phyloP scores from a whole-genome alignment of 768 basidiomycete species.

The Suillus decipiens region DNA sequence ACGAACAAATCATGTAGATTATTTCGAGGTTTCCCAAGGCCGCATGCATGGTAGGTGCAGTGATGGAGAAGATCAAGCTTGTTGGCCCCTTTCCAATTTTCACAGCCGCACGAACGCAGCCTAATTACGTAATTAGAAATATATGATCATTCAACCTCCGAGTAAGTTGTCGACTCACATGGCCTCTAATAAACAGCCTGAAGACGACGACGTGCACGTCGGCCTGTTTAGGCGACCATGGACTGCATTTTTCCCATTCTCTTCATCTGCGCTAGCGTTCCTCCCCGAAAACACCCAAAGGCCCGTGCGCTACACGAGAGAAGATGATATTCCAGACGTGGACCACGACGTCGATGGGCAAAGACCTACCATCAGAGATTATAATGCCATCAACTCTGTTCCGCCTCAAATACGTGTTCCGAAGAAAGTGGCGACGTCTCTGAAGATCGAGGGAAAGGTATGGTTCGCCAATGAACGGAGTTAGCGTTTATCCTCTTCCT shows the following conservation, averaged over 20 bases:
- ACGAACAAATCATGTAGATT: not conserved
- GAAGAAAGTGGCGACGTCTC: conserved; percentile 77
- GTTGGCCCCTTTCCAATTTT: not conserved
- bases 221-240: conserved; percentile 56
- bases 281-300: conserved; percentile 43
- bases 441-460: conserved; percentile 92
- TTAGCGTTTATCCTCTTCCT: conserved; percentile 35
- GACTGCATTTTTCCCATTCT: conserved; percentile 72
- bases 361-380: conserved; percentile 66
- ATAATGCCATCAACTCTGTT: conserved; percentile 68
- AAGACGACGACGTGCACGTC: conserved; percentile 18
- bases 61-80: not conserved
- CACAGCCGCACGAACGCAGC: too few relatives aligned
- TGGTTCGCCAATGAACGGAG: conserved; percentile 98
- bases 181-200: conserved; percentile 20
- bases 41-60: not conserved
- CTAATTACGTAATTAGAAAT: too few relatives aligned
- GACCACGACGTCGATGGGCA: conserved; percentile 50
- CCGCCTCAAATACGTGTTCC: conserved; percentile 72
- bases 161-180: conserved; percentile 8
- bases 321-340: conserved; percentile 72
- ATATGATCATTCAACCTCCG: too few relatives aligned
- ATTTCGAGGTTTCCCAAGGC: conserved; percentile 1
- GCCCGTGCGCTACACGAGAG: conserved; percentile 58
- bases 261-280: conserved; percentile 56